phyloP scores from a whole-genome alignment of 2,329 filamentous ascomycete genomes.

The Samsoniella hepiali region DNA sequence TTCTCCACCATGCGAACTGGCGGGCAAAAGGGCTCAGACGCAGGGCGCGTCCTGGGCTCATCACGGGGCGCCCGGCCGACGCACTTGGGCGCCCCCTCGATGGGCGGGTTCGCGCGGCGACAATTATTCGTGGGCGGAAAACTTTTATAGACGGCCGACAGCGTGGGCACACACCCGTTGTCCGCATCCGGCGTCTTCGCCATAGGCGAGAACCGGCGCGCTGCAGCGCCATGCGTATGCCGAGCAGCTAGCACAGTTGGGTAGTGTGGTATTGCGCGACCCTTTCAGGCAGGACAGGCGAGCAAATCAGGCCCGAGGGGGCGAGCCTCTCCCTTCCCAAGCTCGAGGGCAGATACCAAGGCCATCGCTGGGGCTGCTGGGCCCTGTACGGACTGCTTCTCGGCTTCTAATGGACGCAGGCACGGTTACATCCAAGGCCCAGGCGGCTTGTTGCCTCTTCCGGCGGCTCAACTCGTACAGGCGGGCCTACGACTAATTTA shows the following conservation, averaged over 20 bases:
- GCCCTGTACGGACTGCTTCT: neutral
- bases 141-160: neutral
- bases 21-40: neutral
- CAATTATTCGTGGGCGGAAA: neutral
- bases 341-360: neutral
- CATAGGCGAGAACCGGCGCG: neutral
- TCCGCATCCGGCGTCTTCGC: neutral
- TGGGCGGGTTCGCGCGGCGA: neutral
- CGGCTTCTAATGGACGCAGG: neutral
- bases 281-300: conserved; percentile 7
- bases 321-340: neutral
- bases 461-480: neutral
- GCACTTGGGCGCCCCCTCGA: neutral
- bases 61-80: conserved; percentile 7
- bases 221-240: neutral
- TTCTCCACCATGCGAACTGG: conserved; percentile 8
- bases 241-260: conserved; percentile 7
- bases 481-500: conserved; percentile 15
- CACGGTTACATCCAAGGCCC: neutral
- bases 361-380: neutral
- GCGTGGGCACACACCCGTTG: neutral
- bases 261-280: neutral
- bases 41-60: conserved; percentile 3
- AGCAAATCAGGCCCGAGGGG: neutral
- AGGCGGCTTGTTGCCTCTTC: neutral